These are phyloP conservation scores for Candida namnaoensis DNA, from an alignment of 805 yeast genomes.

Conservation along the genomic window DNA sequence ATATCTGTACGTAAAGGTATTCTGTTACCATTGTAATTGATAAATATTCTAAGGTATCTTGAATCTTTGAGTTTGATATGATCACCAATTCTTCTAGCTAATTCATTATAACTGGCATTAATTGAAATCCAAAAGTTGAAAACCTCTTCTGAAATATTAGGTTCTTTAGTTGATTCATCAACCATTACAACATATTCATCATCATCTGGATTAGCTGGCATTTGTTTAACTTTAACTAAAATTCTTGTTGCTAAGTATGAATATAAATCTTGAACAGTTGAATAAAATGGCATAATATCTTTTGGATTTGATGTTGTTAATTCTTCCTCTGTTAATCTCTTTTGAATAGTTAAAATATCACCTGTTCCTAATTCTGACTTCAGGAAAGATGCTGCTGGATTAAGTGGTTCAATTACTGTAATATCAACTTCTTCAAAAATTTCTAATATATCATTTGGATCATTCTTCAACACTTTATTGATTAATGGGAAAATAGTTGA, in stretches of 20 bases:
- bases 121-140: constrained; percentile 67
- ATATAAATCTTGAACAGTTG: constrained; percentile 38
- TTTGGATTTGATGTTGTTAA: constrained; percentile 5
- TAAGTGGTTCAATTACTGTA: constrained; percentile 34
- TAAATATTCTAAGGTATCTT: constrained; percentile 54
- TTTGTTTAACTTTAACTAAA: constrained; percentile 40
- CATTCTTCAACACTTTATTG: constrained; percentile 27
- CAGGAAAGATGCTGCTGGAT: constrained; percentile 32
- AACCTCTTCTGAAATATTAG: constrained; percentile 17
- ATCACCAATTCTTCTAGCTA: constrained; percentile 55
- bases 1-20: constrained; percentile 33
- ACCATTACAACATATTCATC: not conserved
- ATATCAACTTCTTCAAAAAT: constrained; percentile 58
- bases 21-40: constrained; percentile 50
- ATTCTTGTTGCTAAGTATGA: constrained; percentile 50
- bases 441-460: constrained; percentile 23
- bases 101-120: constrained; percentile 44
- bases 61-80: constrained; percentile 43
- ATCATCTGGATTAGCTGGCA: not conserved
- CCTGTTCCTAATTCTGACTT: constrained; percentile 57
- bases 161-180: constrained; percentile 9
- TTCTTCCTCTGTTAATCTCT: constrained; percentile 7
- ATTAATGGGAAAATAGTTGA: constrained; percentile 31
- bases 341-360: constrained; percentile 43
- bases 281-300: constrained; percentile 22